Conservation (phyloP, 2,329 filamentous ascomycete genomes). For the Celoporthe dispersa region DNA sequence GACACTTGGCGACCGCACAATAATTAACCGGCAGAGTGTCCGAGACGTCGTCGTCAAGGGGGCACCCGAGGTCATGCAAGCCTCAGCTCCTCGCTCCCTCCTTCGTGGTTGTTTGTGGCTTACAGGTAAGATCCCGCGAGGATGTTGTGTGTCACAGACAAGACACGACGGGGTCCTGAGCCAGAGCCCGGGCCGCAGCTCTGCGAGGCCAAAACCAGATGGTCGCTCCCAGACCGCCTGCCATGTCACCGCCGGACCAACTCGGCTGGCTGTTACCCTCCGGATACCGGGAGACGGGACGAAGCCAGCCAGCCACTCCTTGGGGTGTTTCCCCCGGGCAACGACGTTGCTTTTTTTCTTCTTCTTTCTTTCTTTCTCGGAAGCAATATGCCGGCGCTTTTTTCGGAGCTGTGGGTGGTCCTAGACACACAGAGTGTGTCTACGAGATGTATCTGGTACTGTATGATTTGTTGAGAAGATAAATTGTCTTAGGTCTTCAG, state of each 20-base stretch:
- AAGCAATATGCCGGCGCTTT: background rate
- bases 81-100: background rate
- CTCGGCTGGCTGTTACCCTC: background rate
- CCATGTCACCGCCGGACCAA: conserved; percentile 10
- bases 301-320: background rate
- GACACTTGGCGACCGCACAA: background rate
- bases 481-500: background rate
- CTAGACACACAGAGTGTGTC: too few species aligned
- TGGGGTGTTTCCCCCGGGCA: background rate
- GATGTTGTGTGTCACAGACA: conserved; percentile 3
- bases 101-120: background rate
- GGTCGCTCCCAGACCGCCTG: background rate
- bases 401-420: background rate
- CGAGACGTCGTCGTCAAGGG: background rate
- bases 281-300: conserved; percentile 7
- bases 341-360: background rate
- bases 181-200: background rate
- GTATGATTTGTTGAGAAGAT: too few species aligned
- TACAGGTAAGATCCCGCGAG: background rate
- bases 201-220: background rate
- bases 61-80: background rate
- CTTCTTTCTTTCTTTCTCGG: background rate
- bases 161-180: background rate
- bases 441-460: too few species aligned
- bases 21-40: background rate